Evolutionary conservation across 352 stramenopile genomes (phyloP), one percentile per base, ranked within the genome.

Genomic region (Pythium guiyangense): DNA sequence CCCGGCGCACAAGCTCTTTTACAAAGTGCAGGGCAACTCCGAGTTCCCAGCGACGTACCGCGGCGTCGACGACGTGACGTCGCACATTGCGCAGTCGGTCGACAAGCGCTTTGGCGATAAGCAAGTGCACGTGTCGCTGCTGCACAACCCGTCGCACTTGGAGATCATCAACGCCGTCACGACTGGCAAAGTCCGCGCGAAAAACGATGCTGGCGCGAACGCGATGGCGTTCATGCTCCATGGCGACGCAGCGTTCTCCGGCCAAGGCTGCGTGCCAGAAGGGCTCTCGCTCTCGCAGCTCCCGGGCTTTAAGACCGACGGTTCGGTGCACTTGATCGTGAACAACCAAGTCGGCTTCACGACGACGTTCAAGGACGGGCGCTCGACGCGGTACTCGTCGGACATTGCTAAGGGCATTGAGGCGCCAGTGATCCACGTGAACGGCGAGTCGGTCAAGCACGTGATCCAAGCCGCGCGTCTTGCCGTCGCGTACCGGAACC

Each of bases 321-420:
- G 88, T 45, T 86, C 87, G 1, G 70, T 96, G 45, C 88, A 96
- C 52, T 63, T 96, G 39, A 80, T 96, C 25, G 79, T 96, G 40
- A 96, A 96, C 64, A 96, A 96, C 72, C 84, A 96, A 49, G 84
- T 96, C 9, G 88, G 84, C 5, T 96, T 94, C 69, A 96, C 88
- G 12, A 96, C 88, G n/a, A 91, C 79, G 20, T 85, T 78, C 62
- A 72, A 71, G 0, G 83, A 96, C 31, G 78, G 74, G 9, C 83
- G 84, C 25, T 92, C 86, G 37, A 90, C 85, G n/a, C 69, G 76
- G 0, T 95, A 96, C 70, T 74, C 75, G 14, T 93, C 88, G 0
- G 88, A 96, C 54, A 69, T 96, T 12, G 87, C 82, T 37, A 94
- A 96, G 67, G 75, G 67, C 58, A 79, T 92, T 37, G 88, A 92